A percentile compares a stretch with the other conserved stretches of the same genome.
Conservation (phyloP, 2,329 filamentous ascomycete species). For the Alternaria gansuensis region DNA sequence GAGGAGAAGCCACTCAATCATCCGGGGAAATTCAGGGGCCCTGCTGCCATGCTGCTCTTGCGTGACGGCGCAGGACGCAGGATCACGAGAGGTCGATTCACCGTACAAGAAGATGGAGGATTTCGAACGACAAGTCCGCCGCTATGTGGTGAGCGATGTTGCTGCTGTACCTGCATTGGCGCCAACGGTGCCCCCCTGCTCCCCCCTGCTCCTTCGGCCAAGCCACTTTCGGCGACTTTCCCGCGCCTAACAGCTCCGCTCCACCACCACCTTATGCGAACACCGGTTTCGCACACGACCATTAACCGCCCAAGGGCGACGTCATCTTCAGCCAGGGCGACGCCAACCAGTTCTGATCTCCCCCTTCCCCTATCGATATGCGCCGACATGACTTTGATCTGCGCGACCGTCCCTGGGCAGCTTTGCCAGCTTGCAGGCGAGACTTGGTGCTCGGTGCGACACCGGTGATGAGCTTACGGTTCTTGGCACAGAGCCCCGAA, state of each 20-base stretch:
- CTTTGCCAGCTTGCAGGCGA: conserved; percentile 14
- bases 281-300: conserved; percentile 27
- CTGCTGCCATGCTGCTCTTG: conserved; percentile 19
- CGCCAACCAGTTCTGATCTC: background rate
- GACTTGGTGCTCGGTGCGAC: conserved; percentile 25
- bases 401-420: conserved; percentile 5
- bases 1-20: conserved; percentile 42
- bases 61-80: conserved; percentile 1
- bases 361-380: conserved; percentile 11
- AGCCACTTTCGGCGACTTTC: conserved; percentile 7
- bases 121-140: conserved; percentile 5
- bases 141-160: conserved; percentile 10
- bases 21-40: conserved; percentile 51
- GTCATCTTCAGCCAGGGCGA: conserved; percentile 24
- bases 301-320: conserved; percentile 19
- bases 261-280: conserved; percentile 11
- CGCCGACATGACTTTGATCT: conserved; percentile 8
- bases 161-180: conserved; percentile 4
- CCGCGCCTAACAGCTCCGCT: conserved; percentile 4
- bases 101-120: conserved; percentile 16
- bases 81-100: background rate
- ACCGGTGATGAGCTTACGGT: conserved; percentile 25
- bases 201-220: conserved; percentile 13
- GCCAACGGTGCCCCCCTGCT: conserved; percentile 13
- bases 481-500: conserved; percentile 21